These are phyloP conservation scores for Russula dissimulans DNA, from an alignment of 768 basidiomycete species.

Conservation along the genomic window DNA sequence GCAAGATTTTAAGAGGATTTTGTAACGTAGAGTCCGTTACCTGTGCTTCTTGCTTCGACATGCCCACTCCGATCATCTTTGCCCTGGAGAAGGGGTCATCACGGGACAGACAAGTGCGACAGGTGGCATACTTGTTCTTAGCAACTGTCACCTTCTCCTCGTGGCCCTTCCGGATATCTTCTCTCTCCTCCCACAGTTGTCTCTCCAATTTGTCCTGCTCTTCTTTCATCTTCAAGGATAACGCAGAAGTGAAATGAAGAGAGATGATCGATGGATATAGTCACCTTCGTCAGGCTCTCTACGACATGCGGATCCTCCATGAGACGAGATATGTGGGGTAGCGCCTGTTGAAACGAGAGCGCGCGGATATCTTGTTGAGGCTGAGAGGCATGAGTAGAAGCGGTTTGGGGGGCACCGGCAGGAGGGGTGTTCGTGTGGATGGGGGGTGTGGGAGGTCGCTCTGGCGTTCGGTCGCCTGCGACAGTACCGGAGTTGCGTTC, in stretches of 20 bases:
- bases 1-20: neutral
- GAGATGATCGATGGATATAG: conserved; percentile 1
- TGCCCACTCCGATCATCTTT: conserved; percentile 48
- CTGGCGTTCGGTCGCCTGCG: neutral
- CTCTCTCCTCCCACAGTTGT: conserved; percentile 59
- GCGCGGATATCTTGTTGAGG: conserved; percentile 33
- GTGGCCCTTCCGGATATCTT: conserved; percentile 51
- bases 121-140: conserved; percentile 46
- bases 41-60: conserved; percentile 64
- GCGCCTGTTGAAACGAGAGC: conserved; percentile 59
- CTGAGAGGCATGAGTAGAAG: neutral
- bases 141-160: conserved; percentile 65
- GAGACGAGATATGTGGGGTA: conserved; percentile 55
- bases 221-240: conserved; percentile 45
- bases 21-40: conserved; percentile 29
- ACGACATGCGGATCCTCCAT: conserved; percentile 46
- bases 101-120: neutral
- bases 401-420: neutral
- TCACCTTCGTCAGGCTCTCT: conserved; percentile 42
- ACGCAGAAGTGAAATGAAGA: neutral
- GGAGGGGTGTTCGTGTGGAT: neutral
- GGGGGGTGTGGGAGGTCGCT: neutral
- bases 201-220: conserved; percentile 65
- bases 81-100: conserved; percentile 38
- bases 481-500: neutral